These are phyloP conservation scores for Quercus alba DNA, from an alignment of 306 rosid species.

Conservation along the genomic window DNA sequence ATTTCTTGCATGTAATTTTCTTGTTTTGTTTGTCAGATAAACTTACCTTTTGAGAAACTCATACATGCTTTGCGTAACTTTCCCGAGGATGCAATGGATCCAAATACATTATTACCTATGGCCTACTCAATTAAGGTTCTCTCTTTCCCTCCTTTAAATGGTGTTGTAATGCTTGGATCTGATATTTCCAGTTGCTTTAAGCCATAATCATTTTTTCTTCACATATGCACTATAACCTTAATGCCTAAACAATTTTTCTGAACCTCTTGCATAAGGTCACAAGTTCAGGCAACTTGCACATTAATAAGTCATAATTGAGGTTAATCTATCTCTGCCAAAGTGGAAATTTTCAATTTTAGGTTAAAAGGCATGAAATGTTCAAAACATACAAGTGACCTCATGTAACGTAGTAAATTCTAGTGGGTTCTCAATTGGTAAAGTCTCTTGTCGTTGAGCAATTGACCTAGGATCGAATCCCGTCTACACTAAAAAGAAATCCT, in stretches of 20 bases:
- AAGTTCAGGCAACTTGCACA: neutral
- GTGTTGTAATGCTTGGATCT: neutral
- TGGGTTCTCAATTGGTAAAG: no score
- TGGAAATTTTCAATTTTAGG: neutral
- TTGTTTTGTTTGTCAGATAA: constrained; percentile 46
- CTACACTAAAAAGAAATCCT: no score
- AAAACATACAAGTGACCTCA: neutral
- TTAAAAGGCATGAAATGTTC: neutral
- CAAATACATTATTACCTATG: constrained; percentile 76
- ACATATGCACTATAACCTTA: neutral
- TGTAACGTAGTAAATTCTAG: no score
- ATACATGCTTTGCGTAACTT: constrained; percentile 93
- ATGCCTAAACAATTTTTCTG: neutral
- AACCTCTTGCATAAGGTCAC: neutral
- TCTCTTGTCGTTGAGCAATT: no score
- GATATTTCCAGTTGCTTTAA: neutral
- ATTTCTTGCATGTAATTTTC: constrained; percentile 20
- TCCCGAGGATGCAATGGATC: constrained; percentile 89
- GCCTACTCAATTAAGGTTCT: constrained; percentile 90
- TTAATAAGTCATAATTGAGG: neutral
- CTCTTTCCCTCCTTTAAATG: neutral
- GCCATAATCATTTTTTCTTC: neutral
- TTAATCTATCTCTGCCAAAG: neutral
- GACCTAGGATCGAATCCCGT: no score
- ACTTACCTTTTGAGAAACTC: constrained; percentile 94